Conservation (phyloP, 495 filamentous ascomycete genomes). For the Schizothecium vesticola region DNA sequence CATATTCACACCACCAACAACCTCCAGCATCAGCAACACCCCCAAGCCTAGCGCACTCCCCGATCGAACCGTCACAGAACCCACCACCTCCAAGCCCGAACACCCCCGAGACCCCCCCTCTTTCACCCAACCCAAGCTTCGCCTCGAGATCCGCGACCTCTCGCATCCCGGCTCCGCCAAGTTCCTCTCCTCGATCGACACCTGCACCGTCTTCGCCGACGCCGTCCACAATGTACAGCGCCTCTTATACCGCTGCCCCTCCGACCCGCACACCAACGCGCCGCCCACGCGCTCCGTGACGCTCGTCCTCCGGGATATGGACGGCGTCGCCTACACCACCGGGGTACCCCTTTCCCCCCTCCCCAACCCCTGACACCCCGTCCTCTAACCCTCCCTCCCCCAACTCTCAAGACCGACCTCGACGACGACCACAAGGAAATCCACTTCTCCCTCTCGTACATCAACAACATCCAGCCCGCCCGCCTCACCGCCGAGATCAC, state of each 20-base stretch:
- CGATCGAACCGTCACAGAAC: neutral
- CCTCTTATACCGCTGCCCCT: constrained; percentile 52
- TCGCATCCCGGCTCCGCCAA: constrained; percentile 53
- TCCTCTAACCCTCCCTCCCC: neutral
- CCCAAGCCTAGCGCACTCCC: constrained; percentile 9
- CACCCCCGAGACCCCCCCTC: constrained; percentile 1
- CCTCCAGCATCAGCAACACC: constrained; percentile 5
- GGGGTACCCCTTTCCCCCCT: constrained; percentile 37
- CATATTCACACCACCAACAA: constrained; percentile 8
- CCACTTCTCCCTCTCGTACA: constrained; percentile 76
- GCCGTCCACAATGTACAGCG: constrained; percentile 62
- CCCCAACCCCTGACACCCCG: neutral
- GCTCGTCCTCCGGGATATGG: constrained; percentile 71
- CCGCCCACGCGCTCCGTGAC: constrained; percentile 71
- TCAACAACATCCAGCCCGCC: constrained; percentile 42
- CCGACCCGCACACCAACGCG: constrained; percentile 33
- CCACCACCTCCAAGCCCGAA: neutral
- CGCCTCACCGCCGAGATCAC: constrained; percentile 59
- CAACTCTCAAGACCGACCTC: constrained; percentile 52
- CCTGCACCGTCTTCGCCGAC: constrained; percentile 50
- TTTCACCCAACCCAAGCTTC: constrained; percentile 56
- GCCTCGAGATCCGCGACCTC: constrained; percentile 66
- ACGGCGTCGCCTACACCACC: constrained; percentile 82
- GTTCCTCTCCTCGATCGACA: constrained; percentile 59
- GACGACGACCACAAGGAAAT: constrained; percentile 94